Percentiles rank a stretch among this genome's conserved stretches.
phyloP scores from a whole-genome alignment of 495 filamentous ascomycete species.

The Letharia columbiana region DNA sequence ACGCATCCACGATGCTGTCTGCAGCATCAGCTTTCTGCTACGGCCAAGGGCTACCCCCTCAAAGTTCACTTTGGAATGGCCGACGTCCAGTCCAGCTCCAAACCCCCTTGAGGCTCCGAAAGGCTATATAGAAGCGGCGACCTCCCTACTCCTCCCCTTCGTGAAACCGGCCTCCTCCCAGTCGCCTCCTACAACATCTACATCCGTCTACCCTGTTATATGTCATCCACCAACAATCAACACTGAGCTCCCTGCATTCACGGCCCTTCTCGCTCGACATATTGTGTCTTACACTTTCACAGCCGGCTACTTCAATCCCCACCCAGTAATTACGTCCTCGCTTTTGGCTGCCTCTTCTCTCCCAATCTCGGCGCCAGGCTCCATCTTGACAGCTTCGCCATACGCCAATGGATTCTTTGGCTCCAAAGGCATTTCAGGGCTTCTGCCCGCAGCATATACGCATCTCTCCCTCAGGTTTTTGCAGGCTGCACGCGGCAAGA shows the following conservation, averaged over 20 bases:
- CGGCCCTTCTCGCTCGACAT: slow-evolving; percentile 59
- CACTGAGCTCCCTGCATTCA: slow-evolving; percentile 79
- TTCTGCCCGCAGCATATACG: slow-evolving; percentile 87
- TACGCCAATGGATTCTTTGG: slow-evolving; percentile 94
- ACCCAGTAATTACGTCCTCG: slow-evolving; percentile 66
- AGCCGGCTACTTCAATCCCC: slow-evolving; percentile 96
- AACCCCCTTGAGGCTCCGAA: slow-evolving; percentile 61
- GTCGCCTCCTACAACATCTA: slow-evolving; percentile 39
- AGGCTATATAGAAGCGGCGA: slow-evolving; percentile 60
- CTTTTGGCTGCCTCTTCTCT: slow-evolving; percentile 45
- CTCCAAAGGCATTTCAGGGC: slow-evolving; percentile 76
- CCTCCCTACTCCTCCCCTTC: slow-evolving; percentile 54
- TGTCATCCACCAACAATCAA: slow-evolving; percentile 37
- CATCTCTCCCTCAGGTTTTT: slow-evolving; percentile 78
- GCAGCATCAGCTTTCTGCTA: slow-evolving; percentile 73
- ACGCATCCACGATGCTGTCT: slow-evolving; percentile 64
- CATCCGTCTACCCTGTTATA: slow-evolving; percentile 71
- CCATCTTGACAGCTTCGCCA: slow-evolving; percentile 87
- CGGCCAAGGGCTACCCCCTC: slow-evolving; percentile 47
- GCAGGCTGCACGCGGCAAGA: slow-evolving; percentile 48
- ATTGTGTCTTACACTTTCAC: slow-evolving; percentile 84
- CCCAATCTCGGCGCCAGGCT: slow-evolving; percentile 54
- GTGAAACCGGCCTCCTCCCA: slow-evolving; percentile 44
- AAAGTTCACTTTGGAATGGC: slow-evolving; percentile 73
- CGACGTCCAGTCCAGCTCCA: slow-evolving; percentile 58